Evolutionary conservation across 2,329 filamentous ascomycete species (phyloP).

Genomic region (Xylariaceae sp.): DNA sequence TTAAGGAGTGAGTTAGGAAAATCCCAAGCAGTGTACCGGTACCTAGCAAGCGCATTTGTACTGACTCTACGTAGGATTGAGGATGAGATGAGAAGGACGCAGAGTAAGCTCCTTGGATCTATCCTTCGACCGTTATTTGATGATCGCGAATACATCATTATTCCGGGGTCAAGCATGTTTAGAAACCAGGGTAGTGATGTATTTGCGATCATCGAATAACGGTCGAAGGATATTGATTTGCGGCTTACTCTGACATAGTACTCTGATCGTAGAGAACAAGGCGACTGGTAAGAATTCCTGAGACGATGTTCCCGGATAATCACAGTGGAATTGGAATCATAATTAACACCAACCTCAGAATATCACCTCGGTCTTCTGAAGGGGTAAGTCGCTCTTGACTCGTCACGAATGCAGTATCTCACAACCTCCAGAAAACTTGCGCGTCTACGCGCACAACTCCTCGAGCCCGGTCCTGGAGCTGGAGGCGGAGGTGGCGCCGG

Average conservation of each 20-base stretch:
- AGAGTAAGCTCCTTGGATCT: slow-evolving; percentile 62
- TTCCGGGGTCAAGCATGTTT: no score
- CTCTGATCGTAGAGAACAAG: slow-evolving; percentile 77
- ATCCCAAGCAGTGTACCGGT: not conserved
- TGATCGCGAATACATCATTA: no score
- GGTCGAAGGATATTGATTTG: slow-evolving; percentile 5
- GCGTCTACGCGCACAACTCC: slow-evolving; percentile 85
- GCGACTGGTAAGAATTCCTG: slow-evolving; percentile 72
- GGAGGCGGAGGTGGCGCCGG: slow-evolving; percentile 76
- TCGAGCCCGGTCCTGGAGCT: slow-evolving; percentile 80
- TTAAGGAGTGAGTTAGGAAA: slow-evolving; percentile 75
- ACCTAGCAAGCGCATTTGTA: not conserved
- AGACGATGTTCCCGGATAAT: no score
- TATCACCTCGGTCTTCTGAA: slow-evolving; percentile 97
- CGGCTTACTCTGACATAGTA: slow-evolving; percentile 49
- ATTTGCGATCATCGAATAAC: no score
- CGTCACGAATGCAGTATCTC: slow-evolving; percentile 6
- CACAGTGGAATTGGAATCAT: no score
- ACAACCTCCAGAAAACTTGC: slow-evolving; percentile 73
- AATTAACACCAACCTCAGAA: slow-evolving; percentile 51
- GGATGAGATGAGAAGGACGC: slow-evolving; percentile 98
- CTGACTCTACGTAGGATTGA: slow-evolving; percentile 71
- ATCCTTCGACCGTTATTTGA: not conserved
- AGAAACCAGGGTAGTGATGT: no score
- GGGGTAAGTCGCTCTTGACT: no score